These are phyloP conservation scores for Helicocarpus griseus DNA, from an alignment of 2,329 filamentous ascomycete species.

Conservation along the genomic window DNA sequence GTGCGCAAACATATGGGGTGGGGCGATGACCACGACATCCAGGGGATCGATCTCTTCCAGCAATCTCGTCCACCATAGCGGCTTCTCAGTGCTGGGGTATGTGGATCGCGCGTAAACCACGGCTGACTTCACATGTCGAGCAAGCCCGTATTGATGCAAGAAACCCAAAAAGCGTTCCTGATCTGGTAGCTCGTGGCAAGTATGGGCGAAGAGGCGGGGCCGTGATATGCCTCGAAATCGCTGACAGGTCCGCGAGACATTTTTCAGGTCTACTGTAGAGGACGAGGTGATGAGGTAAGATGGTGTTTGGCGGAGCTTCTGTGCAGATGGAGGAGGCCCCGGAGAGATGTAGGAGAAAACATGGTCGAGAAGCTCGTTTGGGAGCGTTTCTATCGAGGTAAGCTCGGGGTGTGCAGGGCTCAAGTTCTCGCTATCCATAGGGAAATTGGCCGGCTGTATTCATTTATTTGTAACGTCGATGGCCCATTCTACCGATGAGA, in stretches of 20 bases:
- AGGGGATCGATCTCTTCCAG: constrained; percentile 46
- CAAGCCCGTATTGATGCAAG: constrained; percentile 22
- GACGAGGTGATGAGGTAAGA: constrained; percentile 33
- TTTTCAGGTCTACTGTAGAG: constrained; percentile 41
- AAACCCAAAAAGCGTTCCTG: constrained; percentile 31
- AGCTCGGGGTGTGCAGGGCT: neutral
- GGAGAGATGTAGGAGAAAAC: constrained; percentile 49
- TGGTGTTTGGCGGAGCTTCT: constrained; percentile 42
- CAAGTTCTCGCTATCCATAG: neutral
- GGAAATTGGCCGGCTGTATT: neutral
- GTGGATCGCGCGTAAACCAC: constrained; percentile 35
- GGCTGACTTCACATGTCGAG: constrained; percentile 37
- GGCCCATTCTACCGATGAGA: neutral
- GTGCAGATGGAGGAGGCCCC: constrained; percentile 39
- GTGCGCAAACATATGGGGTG: constrained; percentile 52
- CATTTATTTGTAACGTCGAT: neutral
- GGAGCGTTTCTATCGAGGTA: constrained; percentile 32
- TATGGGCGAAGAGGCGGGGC: constrained; percentile 50
- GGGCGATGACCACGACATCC: constrained; percentile 49
- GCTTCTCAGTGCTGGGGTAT: constrained; percentile 28
- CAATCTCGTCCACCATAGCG: constrained; percentile 46
- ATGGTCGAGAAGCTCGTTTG: constrained; percentile 51
- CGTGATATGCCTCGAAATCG: constrained; percentile 44
- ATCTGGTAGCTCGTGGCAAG: constrained; percentile 30
- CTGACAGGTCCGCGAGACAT: constrained; percentile 44